Evolutionary conservation across 768 basidiomycete species (phyloP), one percentile per base, ranked within the genome.

Genomic region (Lactarius tabidus): DNA sequence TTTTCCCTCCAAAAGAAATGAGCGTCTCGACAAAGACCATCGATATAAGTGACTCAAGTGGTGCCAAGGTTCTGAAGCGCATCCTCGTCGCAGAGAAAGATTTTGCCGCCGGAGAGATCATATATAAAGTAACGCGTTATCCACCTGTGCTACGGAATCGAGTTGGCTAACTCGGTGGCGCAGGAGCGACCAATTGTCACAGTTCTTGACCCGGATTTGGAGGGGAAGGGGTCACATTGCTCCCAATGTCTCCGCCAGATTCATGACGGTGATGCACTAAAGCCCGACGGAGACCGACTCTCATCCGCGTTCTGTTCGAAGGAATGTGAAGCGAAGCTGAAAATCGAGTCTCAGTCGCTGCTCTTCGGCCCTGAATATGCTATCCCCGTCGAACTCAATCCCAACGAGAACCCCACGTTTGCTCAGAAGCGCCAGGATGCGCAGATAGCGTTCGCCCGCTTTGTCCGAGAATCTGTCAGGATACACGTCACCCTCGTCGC

Each of bases 131-230:
- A 73, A 62, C 10, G 41, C 56, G 51, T 26, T 57, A 64, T 67
- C 18, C 23, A 1, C 55, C 48, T 35, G 43, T 53, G 38, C 48
- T 53, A 52, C 57, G 26, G 2, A 23, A 7, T 45, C 31, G 41
- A 6, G 9, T 65, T 17, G 61, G 36, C 36, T 39, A 18, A 15
- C 54, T 57, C 33, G 61, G 38, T 38, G 29, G n/a, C 15, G 55
- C 69, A 94, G 91, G 91, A 94, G 79, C 77, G 81, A 67, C 88
- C 91, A 8, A 79, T 91, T 23, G 85, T 90, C 43, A 77, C 88
- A 14, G 85, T 79, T 33, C 83, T 94, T 26, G 92, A 93, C 70
- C 71, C 77, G 1, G 92, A 93, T 70, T 78, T 94, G 23, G 83
- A 89, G 75, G 78, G 79, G 41, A 82, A 83, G 58, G 87, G 87